Conservation (phyloP, 148 eudicot genomes). For the Nyssa sinensis region DNA sequence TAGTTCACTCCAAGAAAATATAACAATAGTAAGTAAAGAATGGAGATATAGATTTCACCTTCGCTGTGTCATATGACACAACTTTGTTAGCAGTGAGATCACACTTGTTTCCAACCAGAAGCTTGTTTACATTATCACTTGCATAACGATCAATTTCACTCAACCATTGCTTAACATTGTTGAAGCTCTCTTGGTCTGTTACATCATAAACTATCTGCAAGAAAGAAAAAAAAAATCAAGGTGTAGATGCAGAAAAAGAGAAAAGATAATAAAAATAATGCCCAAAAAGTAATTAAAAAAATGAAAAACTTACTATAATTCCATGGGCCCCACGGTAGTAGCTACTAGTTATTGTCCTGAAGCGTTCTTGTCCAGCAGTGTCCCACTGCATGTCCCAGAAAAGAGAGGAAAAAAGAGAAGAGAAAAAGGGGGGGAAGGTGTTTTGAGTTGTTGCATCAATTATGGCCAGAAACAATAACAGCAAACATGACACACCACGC, state of each 20-base stretch:
- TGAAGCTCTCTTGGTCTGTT: conserved; percentile 48
- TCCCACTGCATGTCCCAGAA: conserved; percentile 32
- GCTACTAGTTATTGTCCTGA: conserved; percentile 47
- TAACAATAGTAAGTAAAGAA: not conserved
- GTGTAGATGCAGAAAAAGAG: too few relatives aligned
- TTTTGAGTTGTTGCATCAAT: not conserved
- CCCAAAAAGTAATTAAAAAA: not conserved
- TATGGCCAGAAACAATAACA: not conserved
- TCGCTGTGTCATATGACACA: conserved; percentile 38
- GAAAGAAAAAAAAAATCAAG: not conserved
- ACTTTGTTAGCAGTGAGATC: conserved; percentile 39
- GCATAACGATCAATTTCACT: conserved; percentile 54
- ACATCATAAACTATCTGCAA: conserved; percentile 49
- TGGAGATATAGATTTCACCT: conserved; percentile 18
- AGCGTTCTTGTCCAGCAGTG: conserved; percentile 49
- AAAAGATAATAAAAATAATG: too few relatives aligned
- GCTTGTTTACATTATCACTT: conserved; percentile 48
- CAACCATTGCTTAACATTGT: conserved; percentile 49
- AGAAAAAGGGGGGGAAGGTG: not conserved
- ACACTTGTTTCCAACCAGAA: conserved; percentile 47
- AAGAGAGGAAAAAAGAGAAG: not conserved
- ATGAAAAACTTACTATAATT: conserved; percentile 33
- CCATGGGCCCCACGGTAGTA: conserved; percentile 53
- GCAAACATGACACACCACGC: not conserved
- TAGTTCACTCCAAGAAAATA: not conserved